Evolutionary conservation across 371 early-diverging fungal species (phyloP).

Genomic region (Synchytrium microbalum): DNA sequence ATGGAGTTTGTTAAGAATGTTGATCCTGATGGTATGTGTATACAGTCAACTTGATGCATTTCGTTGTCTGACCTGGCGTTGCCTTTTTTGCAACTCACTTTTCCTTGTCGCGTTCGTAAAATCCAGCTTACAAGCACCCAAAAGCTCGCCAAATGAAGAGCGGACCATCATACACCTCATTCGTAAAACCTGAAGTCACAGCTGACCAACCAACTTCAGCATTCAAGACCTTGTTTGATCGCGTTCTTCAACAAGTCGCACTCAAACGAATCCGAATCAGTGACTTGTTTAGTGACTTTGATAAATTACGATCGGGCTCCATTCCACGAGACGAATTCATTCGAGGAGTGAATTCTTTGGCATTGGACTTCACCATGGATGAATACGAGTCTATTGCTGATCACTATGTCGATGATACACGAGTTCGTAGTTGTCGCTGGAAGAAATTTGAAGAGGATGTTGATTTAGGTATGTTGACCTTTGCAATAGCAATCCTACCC

Average conservation of each 20-base stretch:
- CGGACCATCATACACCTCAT: too few relatives aligned
- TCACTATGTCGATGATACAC: conserved; percentile 21
- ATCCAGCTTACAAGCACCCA: too few relatives aligned
- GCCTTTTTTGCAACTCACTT: too few relatives aligned
- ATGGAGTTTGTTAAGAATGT: conserved; percentile 36
- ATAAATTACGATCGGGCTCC: conserved; percentile 37
- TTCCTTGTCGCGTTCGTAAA: too few relatives aligned
- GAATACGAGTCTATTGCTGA: conserved; percentile 32
- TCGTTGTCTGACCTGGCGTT: background rate
- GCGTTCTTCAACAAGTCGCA: conserved; percentile 16
- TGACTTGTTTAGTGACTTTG: conserved; percentile 44
- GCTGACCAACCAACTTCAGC: background rate
- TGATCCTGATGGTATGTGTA: conserved; percentile 35
- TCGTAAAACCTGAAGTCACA: conserved; percentile 1
- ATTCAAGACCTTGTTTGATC: background rate
- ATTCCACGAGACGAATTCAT: conserved; percentile 41
- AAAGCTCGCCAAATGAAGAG: too few relatives aligned
- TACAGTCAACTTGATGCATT: conserved; percentile 1
- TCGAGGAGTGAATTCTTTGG: conserved; percentile 35
- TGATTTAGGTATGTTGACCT: conserved; percentile 27
- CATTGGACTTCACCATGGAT: conserved; percentile 18
- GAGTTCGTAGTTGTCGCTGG: conserved; percentile 33
- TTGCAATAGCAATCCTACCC: background rate
- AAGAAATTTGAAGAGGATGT: conserved; percentile 39
- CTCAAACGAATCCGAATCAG: conserved; percentile 34